phyloP scores from a whole-genome alignment of 2,329 filamentous ascomycete genomes.

The Cyclaneusma minus region DNA sequence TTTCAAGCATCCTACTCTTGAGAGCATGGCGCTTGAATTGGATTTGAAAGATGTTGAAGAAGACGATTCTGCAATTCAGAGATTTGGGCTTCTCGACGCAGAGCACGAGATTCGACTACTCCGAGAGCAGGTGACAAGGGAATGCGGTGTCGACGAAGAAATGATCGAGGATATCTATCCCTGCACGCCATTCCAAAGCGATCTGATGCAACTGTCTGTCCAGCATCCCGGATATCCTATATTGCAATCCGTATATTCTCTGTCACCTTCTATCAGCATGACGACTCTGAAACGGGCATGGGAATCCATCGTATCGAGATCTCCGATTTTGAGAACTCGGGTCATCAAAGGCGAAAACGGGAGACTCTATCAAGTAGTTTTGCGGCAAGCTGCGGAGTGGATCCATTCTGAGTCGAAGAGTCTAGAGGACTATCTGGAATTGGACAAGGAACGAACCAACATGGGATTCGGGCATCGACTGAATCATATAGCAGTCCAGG shows the following conservation, averaged over 20 bases:
- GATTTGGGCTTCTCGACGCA: background rate
- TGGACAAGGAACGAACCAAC: constrained; percentile 7
- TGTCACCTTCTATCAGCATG: constrained; percentile 10
- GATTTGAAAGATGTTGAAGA: background rate
- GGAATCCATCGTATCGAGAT: constrained; percentile 13
- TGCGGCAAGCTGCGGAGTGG: constrained; percentile 10
- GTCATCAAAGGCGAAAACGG: constrained; percentile 17
- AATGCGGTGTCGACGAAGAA: too few species aligned
- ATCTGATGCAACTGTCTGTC: constrained; percentile 20
- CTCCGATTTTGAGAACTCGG: constrained; percentile 20
- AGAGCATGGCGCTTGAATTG: constrained; percentile 4
- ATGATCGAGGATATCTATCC: constrained; percentile 25
- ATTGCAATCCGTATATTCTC: constrained; percentile 14
- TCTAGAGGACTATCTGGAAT: constrained; percentile 9
- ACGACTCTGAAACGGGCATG: constrained; percentile 15
- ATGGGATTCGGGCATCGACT: constrained; percentile 15
- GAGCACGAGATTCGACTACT: background rate
- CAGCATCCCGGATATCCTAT: constrained; percentile 20
- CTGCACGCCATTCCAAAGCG: constrained; percentile 22
- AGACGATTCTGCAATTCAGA: background rate
- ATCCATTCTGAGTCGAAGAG: constrained; percentile 5
- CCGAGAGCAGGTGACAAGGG: too few species aligned
- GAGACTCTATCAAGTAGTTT: constrained; percentile 12
- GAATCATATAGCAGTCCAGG: constrained; percentile 9
- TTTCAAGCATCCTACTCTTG: constrained; percentile 5